Conservation (phyloP, 1,284 basidiomycete species). For the Apiotrichum akiyoshidainum region DNA sequence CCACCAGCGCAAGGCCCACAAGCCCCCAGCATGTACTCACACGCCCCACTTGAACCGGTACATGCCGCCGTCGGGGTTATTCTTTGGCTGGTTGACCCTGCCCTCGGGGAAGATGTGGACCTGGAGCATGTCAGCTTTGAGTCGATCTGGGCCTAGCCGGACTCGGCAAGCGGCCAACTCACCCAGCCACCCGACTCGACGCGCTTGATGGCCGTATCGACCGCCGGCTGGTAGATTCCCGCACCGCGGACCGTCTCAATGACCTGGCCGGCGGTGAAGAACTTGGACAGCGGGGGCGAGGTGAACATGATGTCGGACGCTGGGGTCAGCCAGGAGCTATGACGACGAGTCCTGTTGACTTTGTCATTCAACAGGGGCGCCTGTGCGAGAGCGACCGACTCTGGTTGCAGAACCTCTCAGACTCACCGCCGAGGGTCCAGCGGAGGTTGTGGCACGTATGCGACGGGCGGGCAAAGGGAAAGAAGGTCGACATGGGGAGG, state of each 20-base stretch:
- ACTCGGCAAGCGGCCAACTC: constrained; percentile 37
- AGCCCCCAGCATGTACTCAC: constrained; percentile 55
- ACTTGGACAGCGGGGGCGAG: constrained; percentile 74
- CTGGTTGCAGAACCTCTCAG: not conserved
- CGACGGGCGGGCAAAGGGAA: constrained; percentile 47
- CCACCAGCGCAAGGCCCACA: not conserved
- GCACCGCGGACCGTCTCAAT: constrained; percentile 86
- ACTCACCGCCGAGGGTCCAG: constrained; percentile 47
- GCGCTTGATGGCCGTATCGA: constrained; percentile 75
- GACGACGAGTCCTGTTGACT: too few species aligned
- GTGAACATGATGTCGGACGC: constrained; percentile 96
- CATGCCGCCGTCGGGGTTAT: constrained; percentile 59
- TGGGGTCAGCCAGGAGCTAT: constrained; percentile 32
- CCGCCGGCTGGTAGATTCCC: constrained; percentile 84
- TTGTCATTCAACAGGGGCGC: too few species aligned
- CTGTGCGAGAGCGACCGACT: not conserved
- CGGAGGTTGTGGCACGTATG: constrained; percentile 41
- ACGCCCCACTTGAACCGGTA: constrained; percentile 95
- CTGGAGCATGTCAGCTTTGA: constrained; percentile 54
- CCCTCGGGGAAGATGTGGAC: constrained; percentile 94
- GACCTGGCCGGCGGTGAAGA: constrained; percentile 88
- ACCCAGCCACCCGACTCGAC: constrained; percentile 84
- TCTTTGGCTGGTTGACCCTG: constrained; percentile 72
- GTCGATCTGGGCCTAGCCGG: too few species aligned
- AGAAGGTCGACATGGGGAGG: constrained; percentile 64